Conservation (phyloP, 75 land plant genomes). For the Azolla pinnata region DNA sequence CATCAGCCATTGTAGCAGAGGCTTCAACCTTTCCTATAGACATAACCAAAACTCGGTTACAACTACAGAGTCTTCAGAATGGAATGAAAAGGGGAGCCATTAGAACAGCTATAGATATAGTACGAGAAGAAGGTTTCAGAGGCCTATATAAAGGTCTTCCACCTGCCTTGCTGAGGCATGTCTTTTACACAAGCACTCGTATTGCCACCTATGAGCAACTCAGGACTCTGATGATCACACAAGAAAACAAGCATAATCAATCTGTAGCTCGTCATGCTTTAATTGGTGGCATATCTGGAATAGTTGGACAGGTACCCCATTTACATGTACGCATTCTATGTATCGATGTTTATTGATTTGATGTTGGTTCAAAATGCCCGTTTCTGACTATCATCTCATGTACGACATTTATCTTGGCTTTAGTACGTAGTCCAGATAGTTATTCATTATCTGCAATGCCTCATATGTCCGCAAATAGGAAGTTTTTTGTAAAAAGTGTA, state of each 20-base stretch:
- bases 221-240: slow-evolving; percentile 9
- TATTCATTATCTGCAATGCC: too few relatives aligned
- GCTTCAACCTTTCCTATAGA: slow-evolving; percentile 83
- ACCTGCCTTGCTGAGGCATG: slow-evolving; percentile 70
- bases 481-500: too few relatives aligned
- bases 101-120: slow-evolving; percentile 39
- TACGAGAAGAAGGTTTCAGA: slow-evolving; percentile 30
- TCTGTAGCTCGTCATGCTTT: slow-evolving; percentile 41
- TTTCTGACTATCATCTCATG: too few relatives aligned
- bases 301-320: slow-evolving; percentile 95
- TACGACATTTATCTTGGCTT: too few relatives aligned
- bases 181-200: slow-evolving; percentile 78
- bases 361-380: too few relatives aligned
- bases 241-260: slow-evolving; percentile 17
- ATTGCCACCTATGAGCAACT: slow-evolving; percentile 73
- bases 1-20: slow-evolving; percentile 75
- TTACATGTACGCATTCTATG: too few relatives aligned
- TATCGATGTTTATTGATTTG: too few relatives aligned
- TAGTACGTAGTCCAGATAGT: too few relatives aligned
- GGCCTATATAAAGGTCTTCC: slow-evolving; percentile 76
- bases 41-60: slow-evolving; percentile 72
- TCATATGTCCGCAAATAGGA: too few relatives aligned
- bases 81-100: slow-evolving; percentile 29
- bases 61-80: slow-evolving; percentile 37
- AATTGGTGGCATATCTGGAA: slow-evolving; percentile 71